These are phyloP conservation scores for Rhododendron molle DNA, from an alignment of 148 eudicot species.

Conservation along the genomic window DNA sequence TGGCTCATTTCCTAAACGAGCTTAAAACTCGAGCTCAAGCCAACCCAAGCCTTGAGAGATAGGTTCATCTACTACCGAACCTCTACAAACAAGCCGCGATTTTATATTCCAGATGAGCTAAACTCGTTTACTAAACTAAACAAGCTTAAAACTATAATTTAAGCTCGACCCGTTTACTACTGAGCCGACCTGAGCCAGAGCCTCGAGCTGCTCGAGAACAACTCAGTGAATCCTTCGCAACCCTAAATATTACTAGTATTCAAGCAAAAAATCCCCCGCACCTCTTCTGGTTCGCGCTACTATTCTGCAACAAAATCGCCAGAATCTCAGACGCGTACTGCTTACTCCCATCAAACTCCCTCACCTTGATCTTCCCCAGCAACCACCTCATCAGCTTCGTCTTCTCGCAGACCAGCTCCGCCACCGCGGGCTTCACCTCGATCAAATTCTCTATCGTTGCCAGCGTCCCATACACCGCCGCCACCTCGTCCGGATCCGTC, in stretches of 20 bases:
- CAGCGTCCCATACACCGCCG: constrained; percentile 52
- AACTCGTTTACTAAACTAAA: no score
- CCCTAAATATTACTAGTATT: no score
- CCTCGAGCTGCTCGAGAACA: no score
- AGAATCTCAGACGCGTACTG: constrained; percentile 92
- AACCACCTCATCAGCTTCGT: constrained; percentile 85
- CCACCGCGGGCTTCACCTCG: constrained; percentile 79
- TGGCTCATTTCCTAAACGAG: background rate
- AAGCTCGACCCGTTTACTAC: background rate
- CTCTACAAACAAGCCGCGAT: background rate
- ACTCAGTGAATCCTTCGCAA: no score
- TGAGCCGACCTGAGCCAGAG: background rate
- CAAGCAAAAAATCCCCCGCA: background rate
- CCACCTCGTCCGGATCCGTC: constrained; percentile 64
- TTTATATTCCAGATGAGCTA: background rate
- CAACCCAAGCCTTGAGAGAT: background rate
- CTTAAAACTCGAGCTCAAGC: background rate
- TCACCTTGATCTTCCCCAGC: constrained; percentile 75
- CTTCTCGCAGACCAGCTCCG: constrained; percentile 89
- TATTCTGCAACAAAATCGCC: constrained; percentile 93
- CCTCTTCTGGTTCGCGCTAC: constrained; percentile 77
- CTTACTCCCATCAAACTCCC: constrained; percentile 92
- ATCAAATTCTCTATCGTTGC: constrained; percentile 83
- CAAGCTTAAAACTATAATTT: no score
- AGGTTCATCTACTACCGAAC: background rate